These are phyloP conservation scores for Hymenoscyphus fraxineus DNA, from an alignment of 2,329 filamentous ascomycete species.

Conservation along the genomic window DNA sequence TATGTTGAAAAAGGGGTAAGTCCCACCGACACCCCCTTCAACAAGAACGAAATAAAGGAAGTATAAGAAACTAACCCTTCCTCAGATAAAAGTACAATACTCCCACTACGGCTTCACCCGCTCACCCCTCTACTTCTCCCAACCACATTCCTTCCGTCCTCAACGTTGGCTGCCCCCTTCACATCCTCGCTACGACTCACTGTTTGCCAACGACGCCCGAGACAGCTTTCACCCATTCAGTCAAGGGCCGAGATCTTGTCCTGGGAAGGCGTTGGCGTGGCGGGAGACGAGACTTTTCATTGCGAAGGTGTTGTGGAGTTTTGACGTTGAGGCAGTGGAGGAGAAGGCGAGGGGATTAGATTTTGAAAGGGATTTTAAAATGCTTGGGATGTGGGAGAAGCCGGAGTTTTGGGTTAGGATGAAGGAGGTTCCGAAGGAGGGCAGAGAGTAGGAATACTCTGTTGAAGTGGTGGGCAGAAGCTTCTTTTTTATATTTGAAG, in stretches of 20 bases:
- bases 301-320: conserved; percentile 2
- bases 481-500: not conserved
- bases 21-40: too few species aligned
- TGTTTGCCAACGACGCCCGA: not conserved
- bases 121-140: not conserved
- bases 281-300: not conserved
- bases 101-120: not conserved
- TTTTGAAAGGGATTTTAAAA: conserved; percentile 1
- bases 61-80: too few species aligned
- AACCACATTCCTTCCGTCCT: not conserved
- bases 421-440: not conserved
- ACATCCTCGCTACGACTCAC: not conserved
- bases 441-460: not conserved
- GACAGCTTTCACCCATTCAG: not conserved
- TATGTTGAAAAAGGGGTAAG: conserved; percentile 1
- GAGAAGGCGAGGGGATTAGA: not conserved
- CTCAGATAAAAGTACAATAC: not conserved
- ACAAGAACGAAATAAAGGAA: not conserved
- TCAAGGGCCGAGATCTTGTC: not conserved
- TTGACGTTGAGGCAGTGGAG: not conserved
- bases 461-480: not conserved
- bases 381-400: not conserved
- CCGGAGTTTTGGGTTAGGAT: not conserved
- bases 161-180: not conserved
- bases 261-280: not conserved